A percentile compares a stretch with the other conserved stretches of the same genome.
phyloP scores from a whole-genome alignment of 495 filamentous ascomycete species.

The Neurospora sp. region DNA sequence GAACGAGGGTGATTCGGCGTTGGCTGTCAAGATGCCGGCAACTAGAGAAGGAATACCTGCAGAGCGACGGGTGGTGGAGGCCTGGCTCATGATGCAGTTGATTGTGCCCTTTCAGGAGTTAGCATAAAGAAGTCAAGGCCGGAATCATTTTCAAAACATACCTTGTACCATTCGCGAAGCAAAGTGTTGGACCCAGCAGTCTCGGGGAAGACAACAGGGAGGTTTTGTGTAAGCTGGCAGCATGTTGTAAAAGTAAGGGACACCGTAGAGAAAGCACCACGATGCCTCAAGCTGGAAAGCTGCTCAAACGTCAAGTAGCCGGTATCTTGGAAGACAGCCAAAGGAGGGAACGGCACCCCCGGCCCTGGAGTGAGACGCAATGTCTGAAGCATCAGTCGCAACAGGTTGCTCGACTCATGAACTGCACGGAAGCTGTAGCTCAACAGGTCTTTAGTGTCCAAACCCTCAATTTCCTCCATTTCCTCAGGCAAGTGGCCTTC shows the following conservation, averaged over 20 bases:
- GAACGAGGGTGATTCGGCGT: slow-evolving; percentile 37
- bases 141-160: slow-evolving; percentile 20
- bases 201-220: slow-evolving; percentile 22
- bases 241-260: slow-evolving; percentile 76
- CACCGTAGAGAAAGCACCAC: slow-evolving; percentile 90
- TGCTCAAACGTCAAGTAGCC: slow-evolving; percentile 69
- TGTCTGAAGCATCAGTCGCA: slow-evolving; percentile 44
- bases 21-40: slow-evolving; percentile 59
- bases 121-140: slow-evolving; percentile 1
- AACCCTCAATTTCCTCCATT: slow-evolving; percentile 53
- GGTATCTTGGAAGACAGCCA: slow-evolving; percentile 41
- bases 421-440: slow-evolving; percentile 90
- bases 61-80: slow-evolving; percentile 79
- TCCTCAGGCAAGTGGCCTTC: slow-evolving; percentile 77
- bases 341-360: slow-evolving; percentile 27
- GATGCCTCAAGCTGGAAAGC: slow-evolving; percentile 71
- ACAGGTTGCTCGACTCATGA: slow-evolving; percentile 69
- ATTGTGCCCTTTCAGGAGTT: slow-evolving; percentile 42
- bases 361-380: slow-evolving; percentile 20
- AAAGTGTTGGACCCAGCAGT: slow-evolving; percentile 29
- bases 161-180: slow-evolving; percentile 59
- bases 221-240: slow-evolving; percentile 47
- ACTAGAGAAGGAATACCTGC: slow-evolving; percentile 84
- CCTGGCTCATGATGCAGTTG: slow-evolving; percentile 54
- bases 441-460: slow-evolving; percentile 73